Percentiles rank a stretch among this genome's conserved stretches.
These are phyloP conservation scores for Multifurca ochricompacta DNA, from an alignment of 768 basidiomycete genomes.

Conservation along the genomic window DNA sequence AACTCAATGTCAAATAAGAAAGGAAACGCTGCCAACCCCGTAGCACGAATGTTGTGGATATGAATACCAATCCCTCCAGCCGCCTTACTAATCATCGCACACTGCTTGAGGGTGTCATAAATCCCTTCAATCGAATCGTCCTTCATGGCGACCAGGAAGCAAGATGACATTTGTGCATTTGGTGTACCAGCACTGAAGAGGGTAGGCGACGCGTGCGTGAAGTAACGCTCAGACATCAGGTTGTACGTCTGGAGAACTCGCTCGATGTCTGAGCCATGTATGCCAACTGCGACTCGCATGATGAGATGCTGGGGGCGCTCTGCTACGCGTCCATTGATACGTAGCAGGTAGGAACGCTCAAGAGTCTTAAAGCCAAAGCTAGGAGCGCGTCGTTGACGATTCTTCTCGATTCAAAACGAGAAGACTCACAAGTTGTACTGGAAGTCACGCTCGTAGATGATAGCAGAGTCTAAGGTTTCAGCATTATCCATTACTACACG, in stretches of 20 bases:
- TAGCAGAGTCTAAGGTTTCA: slow-evolving; percentile 78
- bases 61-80: slow-evolving; percentile 96
- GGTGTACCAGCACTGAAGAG: slow-evolving; percentile 98
- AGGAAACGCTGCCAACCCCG: slow-evolving; percentile 48
- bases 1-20: neutral
- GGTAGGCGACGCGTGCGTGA: slow-evolving; percentile 96
- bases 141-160: slow-evolving; percentile 98
- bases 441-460: slow-evolving; percentile 98
- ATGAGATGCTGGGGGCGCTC: slow-evolving; percentile 99
- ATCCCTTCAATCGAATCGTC: slow-evolving; percentile 99
- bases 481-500: slow-evolving; percentile 75
- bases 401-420: neutral
- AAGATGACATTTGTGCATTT: slow-evolving; percentile 88
- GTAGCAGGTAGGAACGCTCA: slow-evolving; percentile 93
- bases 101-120: slow-evolving; percentile 96
- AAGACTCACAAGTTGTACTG: slow-evolving; percentile 81
- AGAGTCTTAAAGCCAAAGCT: slow-evolving; percentile 99
- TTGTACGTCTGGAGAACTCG: slow-evolving; percentile 88
- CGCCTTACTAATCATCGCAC: slow-evolving; percentile 99
- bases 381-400: neutral
- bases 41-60: slow-evolving; percentile 95
- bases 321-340: slow-evolving; percentile 89
- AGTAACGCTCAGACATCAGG: slow-evolving; percentile 96
- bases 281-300: slow-evolving; percentile 98
- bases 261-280: slow-evolving; percentile 86